These are phyloP conservation scores for Leccinum ponderosum DNA, from an alignment of 1,284 basidiomycete genomes.

Conservation along the genomic window DNA sequence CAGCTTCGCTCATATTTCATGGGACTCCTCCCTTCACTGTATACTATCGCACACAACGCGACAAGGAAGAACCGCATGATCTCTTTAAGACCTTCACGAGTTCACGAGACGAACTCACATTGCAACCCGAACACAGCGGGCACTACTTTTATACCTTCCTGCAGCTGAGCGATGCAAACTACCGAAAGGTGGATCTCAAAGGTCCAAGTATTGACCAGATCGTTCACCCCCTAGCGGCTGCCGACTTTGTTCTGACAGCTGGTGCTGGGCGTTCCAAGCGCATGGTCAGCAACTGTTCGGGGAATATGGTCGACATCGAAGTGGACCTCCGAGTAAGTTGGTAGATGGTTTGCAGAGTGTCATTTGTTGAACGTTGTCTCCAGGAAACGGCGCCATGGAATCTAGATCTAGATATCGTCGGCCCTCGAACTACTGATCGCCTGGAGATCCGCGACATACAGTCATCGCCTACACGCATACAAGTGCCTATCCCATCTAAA, in stretches of 20 bases:
- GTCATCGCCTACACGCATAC: conserved; percentile 54
- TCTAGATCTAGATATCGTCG: conserved; percentile 77
- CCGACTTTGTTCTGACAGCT: conserved; percentile 62
- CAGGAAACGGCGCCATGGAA: conserved; percentile 90
- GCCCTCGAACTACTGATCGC: conserved; percentile 61
- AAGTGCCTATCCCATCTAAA: conserved; percentile 66
- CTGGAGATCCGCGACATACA: conserved; percentile 60
- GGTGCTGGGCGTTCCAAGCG: conserved; percentile 46
- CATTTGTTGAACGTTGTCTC: background rate
- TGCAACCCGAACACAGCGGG: conserved; percentile 88
- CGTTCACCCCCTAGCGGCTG: conserved; percentile 86
- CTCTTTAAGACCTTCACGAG: conserved; percentile 63
- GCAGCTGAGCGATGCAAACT: conserved; percentile 83
- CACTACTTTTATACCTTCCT: conserved; percentile 87
- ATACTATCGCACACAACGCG: conserved; percentile 75
- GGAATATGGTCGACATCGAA: conserved; percentile 70
- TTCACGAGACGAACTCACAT: conserved; percentile 81
- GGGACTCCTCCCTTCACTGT: conserved; percentile 90
- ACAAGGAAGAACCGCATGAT: conserved; percentile 62
- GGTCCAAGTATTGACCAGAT: conserved; percentile 80
- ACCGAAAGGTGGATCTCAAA: conserved; percentile 70
- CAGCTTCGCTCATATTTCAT: conserved; percentile 82
- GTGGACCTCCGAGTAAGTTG: conserved; percentile 70
- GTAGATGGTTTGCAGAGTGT: background rate
- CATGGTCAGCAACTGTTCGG: conserved; percentile 72